Evolutionary conservation across 768 basidiomycete species (phyloP).

Genomic region (Tylopilus vinaceipallidus): DNA sequence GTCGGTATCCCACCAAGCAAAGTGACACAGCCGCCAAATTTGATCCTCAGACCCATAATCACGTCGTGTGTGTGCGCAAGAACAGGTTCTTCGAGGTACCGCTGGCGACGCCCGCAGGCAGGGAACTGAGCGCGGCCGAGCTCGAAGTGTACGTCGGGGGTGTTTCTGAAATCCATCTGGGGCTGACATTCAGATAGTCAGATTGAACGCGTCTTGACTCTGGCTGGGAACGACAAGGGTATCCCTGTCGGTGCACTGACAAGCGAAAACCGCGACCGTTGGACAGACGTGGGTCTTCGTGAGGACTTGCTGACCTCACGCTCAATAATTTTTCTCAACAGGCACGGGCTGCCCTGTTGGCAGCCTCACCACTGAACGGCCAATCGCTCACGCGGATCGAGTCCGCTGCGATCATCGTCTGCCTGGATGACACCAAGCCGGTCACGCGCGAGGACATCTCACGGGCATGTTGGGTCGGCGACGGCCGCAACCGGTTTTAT

Average conservation of each 20-base stretch:
- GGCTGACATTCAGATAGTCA: conserved; percentile 55
- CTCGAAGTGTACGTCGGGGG: conserved; percentile 63
- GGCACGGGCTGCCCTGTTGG: conserved; percentile 29
- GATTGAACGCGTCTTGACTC: conserved; percentile 63
- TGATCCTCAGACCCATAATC: conserved; percentile 57
- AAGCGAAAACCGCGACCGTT: conserved; percentile 78
- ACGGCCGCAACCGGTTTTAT: conserved; percentile 88
- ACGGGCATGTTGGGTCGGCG: conserved; percentile 81
- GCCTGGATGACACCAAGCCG: conserved; percentile 66
- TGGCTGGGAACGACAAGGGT: conserved; percentile 58
- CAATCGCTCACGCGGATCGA: conserved; percentile 76
- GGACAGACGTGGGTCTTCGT: conserved; percentile 84
- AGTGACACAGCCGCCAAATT: conserved; percentile 85
- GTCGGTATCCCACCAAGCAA: conserved; percentile 49
- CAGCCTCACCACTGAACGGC: conserved; percentile 19
- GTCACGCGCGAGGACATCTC: conserved; percentile 66
- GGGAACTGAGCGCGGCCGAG: conserved; percentile 74
- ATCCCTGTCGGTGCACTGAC: conserved; percentile 89
- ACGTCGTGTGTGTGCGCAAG: conserved; percentile 88
- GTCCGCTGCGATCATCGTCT: conserved; percentile 83
- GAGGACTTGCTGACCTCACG: not conserved
- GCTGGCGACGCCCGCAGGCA: conserved; percentile 58
- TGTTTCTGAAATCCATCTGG: too few relatives aligned
- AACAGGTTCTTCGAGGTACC: conserved; percentile 88
- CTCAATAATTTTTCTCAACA: too few relatives aligned